Percentiles rank a stretch among this genome's conserved stretches.
Conservation (phyloP, 192 early-diverging fungal genomes). For the Umbelopsis isabellina region DNA sequence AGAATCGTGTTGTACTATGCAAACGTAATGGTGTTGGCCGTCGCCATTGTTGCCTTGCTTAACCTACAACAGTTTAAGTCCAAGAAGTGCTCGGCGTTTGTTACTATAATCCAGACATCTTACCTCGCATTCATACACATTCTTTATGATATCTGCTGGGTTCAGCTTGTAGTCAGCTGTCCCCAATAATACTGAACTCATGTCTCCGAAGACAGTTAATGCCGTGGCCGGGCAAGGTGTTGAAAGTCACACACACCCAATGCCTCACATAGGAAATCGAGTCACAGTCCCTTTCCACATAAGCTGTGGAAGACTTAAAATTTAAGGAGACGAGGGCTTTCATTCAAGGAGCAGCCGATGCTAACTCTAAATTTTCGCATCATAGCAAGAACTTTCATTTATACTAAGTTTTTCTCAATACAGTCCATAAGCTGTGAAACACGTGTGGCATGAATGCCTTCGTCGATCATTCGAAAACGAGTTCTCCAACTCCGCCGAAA, state of each 20-base stretch:
- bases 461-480: too few species aligned
- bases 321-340: too few species aligned
- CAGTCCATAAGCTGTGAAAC: too few species aligned
- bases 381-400: too few species aligned
- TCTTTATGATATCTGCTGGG: neutral
- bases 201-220: slow-evolving; percentile 2
- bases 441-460: too few species aligned
- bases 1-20: slow-evolving; percentile 1
- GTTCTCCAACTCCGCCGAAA: too few species aligned
- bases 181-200: neutral
- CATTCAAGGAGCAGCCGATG: too few species aligned
- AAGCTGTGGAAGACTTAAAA: too few species aligned
- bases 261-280: too few species aligned
- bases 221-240: neutral
- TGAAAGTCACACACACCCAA: slow-evolving; percentile 2
- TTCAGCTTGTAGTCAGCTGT: neutral
- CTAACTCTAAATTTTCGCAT: too few species aligned
- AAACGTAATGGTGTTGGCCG: neutral
- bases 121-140: slow-evolving; percentile 8
- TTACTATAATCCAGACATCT: neutral
- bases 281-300: too few species aligned
- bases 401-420: too few species aligned
- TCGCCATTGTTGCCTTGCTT: neutral
- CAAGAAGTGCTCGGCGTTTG: neutral
- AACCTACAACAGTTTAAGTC: neutral